Percentiles rank a stretch among this genome's conserved stretches.
phyloP scores from a whole-genome alignment of 805 yeast genomes.

The Debaryomyces tyrocola region DNA sequence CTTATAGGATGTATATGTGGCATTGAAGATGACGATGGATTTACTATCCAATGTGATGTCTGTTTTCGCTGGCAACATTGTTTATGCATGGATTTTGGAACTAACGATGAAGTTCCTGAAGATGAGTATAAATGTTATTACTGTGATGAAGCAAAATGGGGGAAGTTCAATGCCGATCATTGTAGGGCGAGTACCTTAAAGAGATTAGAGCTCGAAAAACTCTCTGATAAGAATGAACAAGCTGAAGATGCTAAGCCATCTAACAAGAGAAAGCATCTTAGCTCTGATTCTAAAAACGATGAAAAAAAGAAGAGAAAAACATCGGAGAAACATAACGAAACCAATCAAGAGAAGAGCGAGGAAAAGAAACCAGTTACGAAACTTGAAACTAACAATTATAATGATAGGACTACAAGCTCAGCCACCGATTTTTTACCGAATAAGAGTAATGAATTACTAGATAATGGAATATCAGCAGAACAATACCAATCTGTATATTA shows the following conservation, averaged over 20 bases:
- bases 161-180: conserved; percentile 39
- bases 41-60: conserved; percentile 90
- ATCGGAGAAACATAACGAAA: neutral
- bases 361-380: conserved; percentile 13
- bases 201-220: conserved; percentile 29
- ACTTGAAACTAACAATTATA: neutral
- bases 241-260: conserved; percentile 4
- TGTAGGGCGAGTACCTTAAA: conserved; percentile 31
- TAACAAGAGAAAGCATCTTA: conserved; percentile 19
- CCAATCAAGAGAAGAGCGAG: conserved; percentile 9
- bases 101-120: conserved; percentile 77
- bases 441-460: conserved; percentile 44
- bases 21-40: conserved; percentile 85
- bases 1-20: conserved; percentile 88
- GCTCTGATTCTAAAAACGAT: conserved; percentile 8
- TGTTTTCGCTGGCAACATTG: conserved; percentile 97
- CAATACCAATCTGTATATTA: conserved; percentile 54
- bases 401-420: neutral
- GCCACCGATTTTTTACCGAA: conserved; percentile 24
- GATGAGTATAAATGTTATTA: conserved; percentile 71
- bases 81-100: conserved; percentile 76
- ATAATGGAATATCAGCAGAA: conserved; percentile 42
- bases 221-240: neutral
- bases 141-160: conserved; percentile 56
- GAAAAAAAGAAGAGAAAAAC: neutral